phyloP scores from a whole-genome alignment of 2,329 filamentous ascomycete genomes.

The Hyphodiscus sp. region DNA sequence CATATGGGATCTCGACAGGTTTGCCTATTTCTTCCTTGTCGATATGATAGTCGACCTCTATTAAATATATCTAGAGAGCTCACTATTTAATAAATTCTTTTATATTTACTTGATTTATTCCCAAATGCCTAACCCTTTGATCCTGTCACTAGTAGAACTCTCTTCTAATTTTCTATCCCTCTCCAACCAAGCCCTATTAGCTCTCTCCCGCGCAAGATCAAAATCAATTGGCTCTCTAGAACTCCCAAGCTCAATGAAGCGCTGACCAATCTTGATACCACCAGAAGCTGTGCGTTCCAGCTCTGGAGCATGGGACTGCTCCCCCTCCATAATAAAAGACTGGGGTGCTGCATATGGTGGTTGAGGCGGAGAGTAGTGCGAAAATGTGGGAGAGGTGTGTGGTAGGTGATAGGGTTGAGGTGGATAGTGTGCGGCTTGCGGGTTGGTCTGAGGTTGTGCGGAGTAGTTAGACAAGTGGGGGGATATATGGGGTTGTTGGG shows the following conservation, averaged over 20 bases:
- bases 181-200: neutral
- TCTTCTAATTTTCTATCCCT: too few relatives aligned
- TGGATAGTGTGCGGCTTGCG: neutral
- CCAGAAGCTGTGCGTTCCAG: conserved; percentile 2
- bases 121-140: too few relatives aligned
- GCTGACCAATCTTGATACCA: conserved; percentile 5
- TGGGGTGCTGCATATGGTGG: neutral
- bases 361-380: neutral
- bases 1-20: too few relatives aligned
- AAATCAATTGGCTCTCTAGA: conserved; percentile 8
- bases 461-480: neutral
- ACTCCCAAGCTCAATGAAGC: conserved; percentile 11
- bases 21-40: too few relatives aligned
- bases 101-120: too few relatives aligned
- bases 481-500: neutral
- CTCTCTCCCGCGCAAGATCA: neutral
- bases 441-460: neutral
- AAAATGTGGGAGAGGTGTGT: neutral
- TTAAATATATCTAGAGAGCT: too few relatives aligned
- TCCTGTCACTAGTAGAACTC: too few relatives aligned
- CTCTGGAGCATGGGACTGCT: neutral
- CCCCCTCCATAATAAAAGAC: too few relatives aligned
- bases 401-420: neutral
- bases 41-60: too few relatives aligned
- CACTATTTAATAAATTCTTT: too few relatives aligned